A percentile compares a stretch with the other conserved stretches of the same genome.
Conservation (phyloP, 2,329 filamentous ascomycete genomes). For the Trichoderma sp. region DNA sequence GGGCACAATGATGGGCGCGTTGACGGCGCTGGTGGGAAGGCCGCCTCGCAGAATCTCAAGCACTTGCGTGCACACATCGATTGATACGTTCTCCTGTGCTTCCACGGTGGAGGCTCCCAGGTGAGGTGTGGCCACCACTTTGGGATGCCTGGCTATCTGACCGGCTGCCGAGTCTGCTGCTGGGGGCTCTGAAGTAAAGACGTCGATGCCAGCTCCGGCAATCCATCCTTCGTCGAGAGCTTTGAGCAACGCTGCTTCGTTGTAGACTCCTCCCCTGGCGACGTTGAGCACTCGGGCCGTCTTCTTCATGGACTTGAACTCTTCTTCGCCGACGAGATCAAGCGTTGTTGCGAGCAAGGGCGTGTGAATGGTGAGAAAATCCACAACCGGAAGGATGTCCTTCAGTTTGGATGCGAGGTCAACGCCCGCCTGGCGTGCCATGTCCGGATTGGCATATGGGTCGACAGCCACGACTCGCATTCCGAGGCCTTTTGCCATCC, state of each 20-base stretch:
- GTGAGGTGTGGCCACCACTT: constrained; percentile 77
- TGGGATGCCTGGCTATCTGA: constrained; percentile 66
- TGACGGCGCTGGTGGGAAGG: constrained; percentile 75
- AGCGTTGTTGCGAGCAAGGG: constrained; percentile 76
- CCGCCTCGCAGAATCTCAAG: constrained; percentile 72
- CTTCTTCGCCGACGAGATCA: constrained; percentile 68
- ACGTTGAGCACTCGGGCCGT: constrained; percentile 78
- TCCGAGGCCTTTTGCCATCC: constrained; percentile 75
- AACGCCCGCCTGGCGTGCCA: constrained; percentile 69
- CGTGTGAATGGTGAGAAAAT: constrained; percentile 81
- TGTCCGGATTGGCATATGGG: constrained; percentile 74
- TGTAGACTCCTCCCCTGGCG: constrained; percentile 77
- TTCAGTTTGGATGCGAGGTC: constrained; percentile 58
- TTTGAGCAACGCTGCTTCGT: constrained; percentile 70
- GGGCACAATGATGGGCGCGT: constrained; percentile 77
- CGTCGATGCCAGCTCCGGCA: constrained; percentile 76
- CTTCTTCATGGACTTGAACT: constrained; percentile 71
- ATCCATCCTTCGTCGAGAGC: constrained; percentile 72
- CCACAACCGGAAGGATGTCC: constrained; percentile 65
- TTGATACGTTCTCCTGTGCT: constrained; percentile 80
- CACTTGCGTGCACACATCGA: constrained; percentile 82
- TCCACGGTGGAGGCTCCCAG: constrained; percentile 79
- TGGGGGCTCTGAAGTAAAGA: constrained; percentile 76
- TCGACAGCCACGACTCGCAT: constrained; percentile 77
- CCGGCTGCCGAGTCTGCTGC: constrained; percentile 57